These are phyloP conservation scores for Syncephalis plumigaleata DNA, from an alignment of 371 early-diverging fungal genomes.

Conservation along the genomic window DNA sequence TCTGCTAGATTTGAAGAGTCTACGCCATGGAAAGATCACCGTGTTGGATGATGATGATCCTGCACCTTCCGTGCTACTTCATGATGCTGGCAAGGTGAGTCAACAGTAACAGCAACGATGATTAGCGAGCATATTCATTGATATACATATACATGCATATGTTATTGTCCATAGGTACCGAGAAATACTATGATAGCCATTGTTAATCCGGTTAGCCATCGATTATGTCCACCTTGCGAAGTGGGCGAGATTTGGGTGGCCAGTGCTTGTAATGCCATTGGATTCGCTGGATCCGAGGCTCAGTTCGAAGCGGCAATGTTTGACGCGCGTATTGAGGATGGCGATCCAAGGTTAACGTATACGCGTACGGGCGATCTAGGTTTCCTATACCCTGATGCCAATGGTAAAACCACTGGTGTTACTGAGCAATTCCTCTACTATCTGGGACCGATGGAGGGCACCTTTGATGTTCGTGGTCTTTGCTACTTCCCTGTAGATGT, in stretches of 20 bases:
- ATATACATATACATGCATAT: neutral
- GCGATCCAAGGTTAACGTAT: conserved; percentile 43
- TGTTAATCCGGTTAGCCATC: conserved; percentile 52
- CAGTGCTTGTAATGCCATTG: conserved; percentile 31
- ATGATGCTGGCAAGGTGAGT: conserved; percentile 62
- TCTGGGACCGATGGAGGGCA: conserved; percentile 48
- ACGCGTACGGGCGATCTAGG: conserved; percentile 73
- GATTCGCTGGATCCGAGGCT: neutral
- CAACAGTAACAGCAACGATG: too few species aligned
- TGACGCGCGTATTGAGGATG: conserved; percentile 33
- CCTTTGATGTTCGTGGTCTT: conserved; percentile 49
- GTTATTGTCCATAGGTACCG: conserved; percentile 13
- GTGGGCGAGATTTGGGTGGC: conserved; percentile 83
- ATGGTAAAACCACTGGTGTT: conserved; percentile 10
- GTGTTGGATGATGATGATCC: conserved; percentile 32
- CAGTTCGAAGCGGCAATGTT: conserved; percentile 12
- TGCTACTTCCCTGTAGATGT: conserved; percentile 55
- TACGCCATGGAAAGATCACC: conserved; percentile 46
- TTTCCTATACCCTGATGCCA: conserved; percentile 55
- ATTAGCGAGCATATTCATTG: too few species aligned
- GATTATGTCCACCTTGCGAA: conserved; percentile 42
- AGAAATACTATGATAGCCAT: conserved; percentile 71
- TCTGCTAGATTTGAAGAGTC: conserved; percentile 33
- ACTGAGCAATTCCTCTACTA: conserved; percentile 50
- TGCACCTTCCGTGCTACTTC: conserved; percentile 32